Conservation (phyloP, 1,284 basidiomycete genomes). For the Porogramme epimiltina region DNA sequence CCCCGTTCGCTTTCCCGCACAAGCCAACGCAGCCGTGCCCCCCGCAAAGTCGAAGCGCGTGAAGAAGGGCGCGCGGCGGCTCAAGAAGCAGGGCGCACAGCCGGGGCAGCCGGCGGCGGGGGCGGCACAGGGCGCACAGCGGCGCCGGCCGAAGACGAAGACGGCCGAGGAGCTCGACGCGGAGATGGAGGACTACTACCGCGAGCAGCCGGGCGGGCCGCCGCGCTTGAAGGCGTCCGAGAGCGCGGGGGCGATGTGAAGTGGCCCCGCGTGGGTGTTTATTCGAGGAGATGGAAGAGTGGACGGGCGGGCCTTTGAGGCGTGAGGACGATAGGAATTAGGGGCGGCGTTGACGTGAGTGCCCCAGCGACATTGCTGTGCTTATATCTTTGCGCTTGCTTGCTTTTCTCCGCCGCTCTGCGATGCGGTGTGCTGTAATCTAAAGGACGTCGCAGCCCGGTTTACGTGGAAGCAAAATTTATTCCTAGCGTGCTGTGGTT, state of each 20-base stretch:
- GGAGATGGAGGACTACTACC: constrained; percentile 78
- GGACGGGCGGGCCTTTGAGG: too few species aligned
- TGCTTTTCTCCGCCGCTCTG: too few species aligned
- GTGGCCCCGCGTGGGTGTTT: too few species aligned
- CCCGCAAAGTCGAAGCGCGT: constrained; percentile 34
- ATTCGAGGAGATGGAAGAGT: too few species aligned
- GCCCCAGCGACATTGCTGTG: too few species aligned
- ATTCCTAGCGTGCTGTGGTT: too few species aligned
- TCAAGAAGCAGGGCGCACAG: constrained; percentile 49
- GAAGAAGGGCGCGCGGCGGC: constrained; percentile 67
- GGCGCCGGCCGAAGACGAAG: constrained; percentile 17
- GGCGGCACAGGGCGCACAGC: too few species aligned
- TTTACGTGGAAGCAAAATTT: too few species aligned
- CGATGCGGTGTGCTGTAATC: background rate
- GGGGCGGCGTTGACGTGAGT: too few species aligned
- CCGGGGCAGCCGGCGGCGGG: constrained; percentile 12
- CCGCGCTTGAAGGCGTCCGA: background rate
- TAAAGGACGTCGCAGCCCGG: background rate
- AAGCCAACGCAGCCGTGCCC: background rate
- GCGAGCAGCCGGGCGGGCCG: constrained; percentile 32
- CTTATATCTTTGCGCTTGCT: too few species aligned
- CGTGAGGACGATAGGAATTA: too few species aligned
- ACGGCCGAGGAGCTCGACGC: constrained; percentile 58
- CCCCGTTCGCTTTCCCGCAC: constrained; percentile 27
- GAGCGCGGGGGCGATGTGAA: too few species aligned